Evolutionary conservation across 371 early-diverging fungal species (phyloP).

Genomic region (Batkoa obscura): DNA sequence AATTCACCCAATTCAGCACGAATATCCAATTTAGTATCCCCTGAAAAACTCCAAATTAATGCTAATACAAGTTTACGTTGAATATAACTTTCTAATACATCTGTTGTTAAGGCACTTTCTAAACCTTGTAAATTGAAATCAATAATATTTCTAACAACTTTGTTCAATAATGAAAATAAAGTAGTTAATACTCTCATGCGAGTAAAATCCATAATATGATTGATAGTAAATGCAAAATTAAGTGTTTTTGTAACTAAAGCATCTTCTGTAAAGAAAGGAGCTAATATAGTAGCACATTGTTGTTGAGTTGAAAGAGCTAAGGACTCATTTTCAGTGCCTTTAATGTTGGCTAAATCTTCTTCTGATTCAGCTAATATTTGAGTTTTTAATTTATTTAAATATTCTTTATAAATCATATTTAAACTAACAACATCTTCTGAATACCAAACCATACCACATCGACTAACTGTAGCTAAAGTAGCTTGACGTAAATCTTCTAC

Average conservation of each 20-base stretch:
- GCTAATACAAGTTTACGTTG: slow-evolving; percentile 62
- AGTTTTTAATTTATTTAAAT: slow-evolving; percentile 55
- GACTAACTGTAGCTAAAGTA: slow-evolving; percentile 95
- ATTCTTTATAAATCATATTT: slow-evolving; percentile 64
- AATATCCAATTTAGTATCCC: slow-evolving; percentile 63
- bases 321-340: slow-evolving; percentile 25
- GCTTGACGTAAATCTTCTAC: slow-evolving; percentile 93
- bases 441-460: slow-evolving; percentile 99
- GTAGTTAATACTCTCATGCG: slow-evolving; percentile 65
- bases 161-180: slow-evolving; percentile 79
- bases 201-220: slow-evolving; percentile 96
- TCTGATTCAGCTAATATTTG: slow-evolving; percentile 25
- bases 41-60: slow-evolving; percentile 89
- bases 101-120: slow-evolving; percentile 76
- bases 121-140: slow-evolving; percentile 78
- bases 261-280: slow-evolving; percentile 42
- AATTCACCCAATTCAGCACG: slow-evolving; percentile 69
- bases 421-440: slow-evolving; percentile 74
- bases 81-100: slow-evolving; percentile 58
- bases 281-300: slow-evolving; percentile 49
- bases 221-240: slow-evolving; percentile 41
- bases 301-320: slow-evolving; percentile 46
- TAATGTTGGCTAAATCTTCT: slow-evolving; percentile 65
- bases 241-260: slow-evolving; percentile 62
- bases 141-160: slow-evolving; percentile 59